phyloP scores from a whole-genome alignment of 495 filamentous ascomycete genomes.

The Hypomontagnella submonticulosa region DNA sequence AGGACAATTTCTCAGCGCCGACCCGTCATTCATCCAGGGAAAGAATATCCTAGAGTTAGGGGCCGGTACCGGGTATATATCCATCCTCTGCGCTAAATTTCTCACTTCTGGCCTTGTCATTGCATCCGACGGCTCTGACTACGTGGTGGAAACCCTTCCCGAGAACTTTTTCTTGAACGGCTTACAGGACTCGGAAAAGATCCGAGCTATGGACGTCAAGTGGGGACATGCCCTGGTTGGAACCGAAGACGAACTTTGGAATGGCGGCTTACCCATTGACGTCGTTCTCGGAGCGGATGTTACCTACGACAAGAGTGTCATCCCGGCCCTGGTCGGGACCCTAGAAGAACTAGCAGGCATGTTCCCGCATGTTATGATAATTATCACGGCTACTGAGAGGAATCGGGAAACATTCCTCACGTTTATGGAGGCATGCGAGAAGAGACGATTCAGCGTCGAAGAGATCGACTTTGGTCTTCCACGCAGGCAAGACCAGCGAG shows the following conservation, averaged over 20 bases:
- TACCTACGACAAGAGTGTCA: slow-evolving; percentile 60
- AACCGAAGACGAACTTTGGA: slow-evolving; percentile 58
- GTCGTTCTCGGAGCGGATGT: slow-evolving; percentile 63
- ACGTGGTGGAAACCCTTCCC: slow-evolving; percentile 74
- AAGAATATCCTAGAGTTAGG: slow-evolving; percentile 86
- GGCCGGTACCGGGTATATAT: slow-evolving; percentile 86
- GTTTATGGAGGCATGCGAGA: slow-evolving; percentile 53
- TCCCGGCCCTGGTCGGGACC: slow-evolving; percentile 58
- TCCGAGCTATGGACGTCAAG: slow-evolving; percentile 63
- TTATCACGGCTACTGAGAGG: slow-evolving; percentile 62
- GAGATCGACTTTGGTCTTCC: slow-evolving; percentile 51
- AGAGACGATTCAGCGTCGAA: slow-evolving; percentile 48
- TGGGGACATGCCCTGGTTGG: slow-evolving; percentile 68
- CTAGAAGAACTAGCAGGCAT: slow-evolving; percentile 54
- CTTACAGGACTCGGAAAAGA: slow-evolving; percentile 56
- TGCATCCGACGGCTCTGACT: slow-evolving; percentile 83
- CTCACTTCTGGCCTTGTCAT: slow-evolving; percentile 72
- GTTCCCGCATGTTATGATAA: slow-evolving; percentile 51
- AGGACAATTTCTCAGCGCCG: slow-evolving; percentile 70
- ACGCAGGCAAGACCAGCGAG: slow-evolving; percentile 50
- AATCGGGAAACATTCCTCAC: slow-evolving; percentile 58
- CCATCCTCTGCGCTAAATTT: slow-evolving; percentile 81
- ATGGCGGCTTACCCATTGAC: slow-evolving; percentile 55
- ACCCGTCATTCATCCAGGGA: slow-evolving; percentile 56
- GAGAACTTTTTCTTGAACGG: slow-evolving; percentile 75